Percentiles rank a stretch among this genome's conserved stretches.
Conservation (phyloP, 495 filamentous ascomycete species). For the Hyaloscypha bicolor region DNA sequence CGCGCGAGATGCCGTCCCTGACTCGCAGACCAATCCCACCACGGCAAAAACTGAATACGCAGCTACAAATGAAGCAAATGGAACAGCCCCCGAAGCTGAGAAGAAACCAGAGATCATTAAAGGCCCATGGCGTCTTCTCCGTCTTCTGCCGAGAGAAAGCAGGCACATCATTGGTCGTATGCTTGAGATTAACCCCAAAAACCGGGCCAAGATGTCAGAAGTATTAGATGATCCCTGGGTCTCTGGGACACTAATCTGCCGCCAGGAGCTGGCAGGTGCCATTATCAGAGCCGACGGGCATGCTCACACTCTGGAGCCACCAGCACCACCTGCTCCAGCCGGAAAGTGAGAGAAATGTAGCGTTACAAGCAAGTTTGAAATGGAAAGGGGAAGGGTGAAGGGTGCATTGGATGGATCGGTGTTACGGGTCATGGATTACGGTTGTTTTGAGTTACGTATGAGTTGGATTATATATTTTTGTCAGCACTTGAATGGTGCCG, state of each 20-base stretch:
- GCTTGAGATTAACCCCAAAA: conserved; percentile 86
- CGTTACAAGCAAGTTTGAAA: neutral
- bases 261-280: conserved; percentile 45
- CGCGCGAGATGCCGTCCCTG: conserved; percentile 26
- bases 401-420: conserved; percentile 12
- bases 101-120: conserved; percentile 80
- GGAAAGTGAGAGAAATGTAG: neutral
- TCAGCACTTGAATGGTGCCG: neutral
- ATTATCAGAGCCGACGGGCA: conserved; percentile 54
- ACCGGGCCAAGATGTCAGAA: conserved; percentile 80
- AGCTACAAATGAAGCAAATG: conserved; percentile 25
- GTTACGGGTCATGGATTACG: conserved; percentile 9
- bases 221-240: conserved; percentile 93
- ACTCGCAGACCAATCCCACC: conserved; percentile 34
- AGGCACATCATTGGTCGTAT: conserved; percentile 88
- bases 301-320: conserved; percentile 56
- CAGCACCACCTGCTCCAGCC: conserved; percentile 28
- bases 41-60: conserved; percentile 25
- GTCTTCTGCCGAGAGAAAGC: conserved; percentile 87
- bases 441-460: conserved; percentile 7
- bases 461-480: conserved; percentile 13
- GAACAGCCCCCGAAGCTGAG: conserved; percentile 44
- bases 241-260: conserved; percentile 61
- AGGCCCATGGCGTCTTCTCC: conserved; percentile 91
- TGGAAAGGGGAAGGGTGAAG: neutral